Evolutionary conservation across 1,284 basidiomycete species (phyloP).

Genomic region (Cryptococcus wingfieldii): DNA sequence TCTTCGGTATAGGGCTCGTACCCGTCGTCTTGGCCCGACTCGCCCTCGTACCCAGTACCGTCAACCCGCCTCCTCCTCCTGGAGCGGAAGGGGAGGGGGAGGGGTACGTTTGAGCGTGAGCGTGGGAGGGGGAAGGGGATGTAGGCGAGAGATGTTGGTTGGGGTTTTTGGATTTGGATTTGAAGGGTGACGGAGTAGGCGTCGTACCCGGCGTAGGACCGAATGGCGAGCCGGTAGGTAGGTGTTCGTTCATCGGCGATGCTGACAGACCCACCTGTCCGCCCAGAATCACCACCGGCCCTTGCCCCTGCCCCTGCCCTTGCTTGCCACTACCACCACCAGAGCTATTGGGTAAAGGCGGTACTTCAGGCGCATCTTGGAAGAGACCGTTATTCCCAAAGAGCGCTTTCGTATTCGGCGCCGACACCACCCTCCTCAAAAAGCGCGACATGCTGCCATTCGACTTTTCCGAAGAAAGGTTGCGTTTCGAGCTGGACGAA

Average conservation of each 20-base stretch:
- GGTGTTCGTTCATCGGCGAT: background rate
- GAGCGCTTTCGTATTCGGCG: slow-evolving; percentile 90
- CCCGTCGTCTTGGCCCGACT: slow-evolving; percentile 19
- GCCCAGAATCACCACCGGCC: slow-evolving; percentile 14
- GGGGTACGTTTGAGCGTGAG: too few species aligned
- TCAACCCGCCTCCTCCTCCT: slow-evolving; percentile 5
- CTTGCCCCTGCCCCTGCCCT: slow-evolving; percentile 13
- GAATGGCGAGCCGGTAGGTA: background rate
- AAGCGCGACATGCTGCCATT: slow-evolving; percentile 60
- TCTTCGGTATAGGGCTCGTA: slow-evolving; percentile 14
- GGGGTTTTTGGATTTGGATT: background rate
- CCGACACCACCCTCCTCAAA: slow-evolving; percentile 89
- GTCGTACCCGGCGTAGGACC: slow-evolving; percentile 6
- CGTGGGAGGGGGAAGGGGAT: background rate
- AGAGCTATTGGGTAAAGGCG: slow-evolving; percentile 27
- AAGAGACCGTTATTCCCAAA: slow-evolving; percentile 53
- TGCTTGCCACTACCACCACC: too few species aligned
- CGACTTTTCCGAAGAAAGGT: background rate
- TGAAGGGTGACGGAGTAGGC: slow-evolving; percentile 2
- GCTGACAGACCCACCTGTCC: slow-evolving; percentile 4
- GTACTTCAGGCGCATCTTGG: slow-evolving; percentile 28
- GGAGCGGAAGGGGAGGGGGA: too few species aligned
- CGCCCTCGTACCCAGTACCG: slow-evolving; percentile 27
- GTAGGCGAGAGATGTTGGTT: background rate
- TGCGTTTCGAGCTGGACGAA: background rate